These are phyloP conservation scores for Rhizodiscina lignyota DNA, from an alignment of 495 filamentous ascomycete species.

Conservation along the genomic window DNA sequence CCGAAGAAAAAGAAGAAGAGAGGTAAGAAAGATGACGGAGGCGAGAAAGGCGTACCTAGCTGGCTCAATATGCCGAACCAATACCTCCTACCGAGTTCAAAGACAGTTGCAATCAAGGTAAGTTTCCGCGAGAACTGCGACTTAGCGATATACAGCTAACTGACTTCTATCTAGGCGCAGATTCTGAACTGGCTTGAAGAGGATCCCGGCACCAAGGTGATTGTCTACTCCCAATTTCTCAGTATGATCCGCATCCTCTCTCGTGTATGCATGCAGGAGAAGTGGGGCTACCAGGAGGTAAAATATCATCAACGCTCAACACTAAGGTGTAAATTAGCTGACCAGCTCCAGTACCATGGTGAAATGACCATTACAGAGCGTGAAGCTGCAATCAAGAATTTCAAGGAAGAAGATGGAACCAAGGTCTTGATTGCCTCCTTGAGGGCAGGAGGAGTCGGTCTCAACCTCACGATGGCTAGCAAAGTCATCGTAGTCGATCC, in stretches of 20 bases:
- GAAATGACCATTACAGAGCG: not conserved
- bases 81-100: constrained; percentile 21
- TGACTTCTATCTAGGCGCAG: constrained; percentile 19
- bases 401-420: not conserved
- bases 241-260: constrained; percentile 17
- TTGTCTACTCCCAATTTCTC: constrained; percentile 23
- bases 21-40: not conserved
- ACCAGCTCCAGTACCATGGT: not conserved
- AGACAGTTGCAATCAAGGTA: constrained; percentile 17
- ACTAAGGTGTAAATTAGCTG: too few species aligned
- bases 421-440: constrained; percentile 20
- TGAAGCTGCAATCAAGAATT: not conserved
- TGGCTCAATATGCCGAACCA: not conserved
- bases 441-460: constrained; percentile 10
- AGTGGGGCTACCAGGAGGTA: constrained; percentile 12
- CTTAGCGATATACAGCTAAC: too few species aligned
- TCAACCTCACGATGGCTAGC: constrained; percentile 25
- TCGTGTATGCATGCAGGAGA: constrained; percentile 16
- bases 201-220: constrained; percentile 19
- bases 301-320: too few species aligned
- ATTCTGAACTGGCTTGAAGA: constrained; percentile 20
- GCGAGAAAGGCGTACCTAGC: not conserved
- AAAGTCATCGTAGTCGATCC: constrained; percentile 27
- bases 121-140: too few species aligned
- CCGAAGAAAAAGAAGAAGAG: constrained; percentile 1